Base-by-base conservation (phyloP, 176 grass and related monocot genomes). In the Zizania latifolia region DNA sequence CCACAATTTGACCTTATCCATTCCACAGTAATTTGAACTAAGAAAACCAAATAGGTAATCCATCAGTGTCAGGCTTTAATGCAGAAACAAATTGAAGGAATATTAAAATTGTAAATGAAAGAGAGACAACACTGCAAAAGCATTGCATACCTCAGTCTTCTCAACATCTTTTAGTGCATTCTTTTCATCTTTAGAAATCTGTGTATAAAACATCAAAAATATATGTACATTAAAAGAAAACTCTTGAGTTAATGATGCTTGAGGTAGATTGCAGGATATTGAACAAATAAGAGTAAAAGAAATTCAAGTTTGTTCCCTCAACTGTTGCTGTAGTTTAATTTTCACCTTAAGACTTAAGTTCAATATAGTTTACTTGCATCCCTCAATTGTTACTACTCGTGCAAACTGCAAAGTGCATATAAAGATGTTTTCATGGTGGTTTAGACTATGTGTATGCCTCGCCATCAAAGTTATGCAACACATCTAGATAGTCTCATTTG, bases 151-250 rank as follows among this genome's bases (percentile, higher is more conserved):
- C 84, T 90, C 91, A 34, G 61, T 68, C 73, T 79, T 90, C 66
- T 85, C 74, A n/a, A 41, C 60, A 60, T 93, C 81, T 72, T 85
- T 90, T 63, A 69, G 68, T 71, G 45, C 55, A 55, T 26, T 72
- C 28, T 78, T 84, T 75, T 76, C 84, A 58, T 74, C 70, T 85
- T 86, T 87, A 23, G 54, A 66, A 35, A 85, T 78, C 91, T 93
- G 78, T 19, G 79, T 26, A 77, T 56, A 66, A 87, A 36, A 29
- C 21, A 55, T 22, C 22, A 69, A 12, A 62, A 75, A 39, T 77
- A 51, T 30, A 75, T 69, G 31, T 32, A 59, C 43, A 69, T 39
- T 40, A 62, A 70, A 82, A 85, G 67, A 9, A 68, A 62, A 37
- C 11, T 65, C 50, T 19, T 78, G 10, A 61, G 34, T 26, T 70